phyloP scores from a whole-genome alignment of 148 eudicot species.

The Camellia granthamiana region DNA sequence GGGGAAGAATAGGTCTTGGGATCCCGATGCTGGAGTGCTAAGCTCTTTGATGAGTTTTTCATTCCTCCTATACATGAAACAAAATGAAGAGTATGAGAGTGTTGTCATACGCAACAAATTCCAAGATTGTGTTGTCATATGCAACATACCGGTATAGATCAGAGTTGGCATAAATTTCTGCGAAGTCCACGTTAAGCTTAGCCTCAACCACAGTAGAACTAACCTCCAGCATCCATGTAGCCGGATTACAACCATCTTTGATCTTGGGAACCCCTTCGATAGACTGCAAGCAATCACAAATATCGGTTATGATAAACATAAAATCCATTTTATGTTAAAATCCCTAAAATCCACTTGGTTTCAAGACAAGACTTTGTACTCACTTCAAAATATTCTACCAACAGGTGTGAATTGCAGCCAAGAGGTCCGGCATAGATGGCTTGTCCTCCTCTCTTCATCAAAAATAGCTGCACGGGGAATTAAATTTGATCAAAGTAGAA shows the following conservation, averaged over 20 bases:
- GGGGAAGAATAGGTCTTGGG: constrained; percentile 38
- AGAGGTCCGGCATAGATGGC: constrained; percentile 45
- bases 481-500: background rate
- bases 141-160: constrained; percentile 20
- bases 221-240: constrained; percentile 40
- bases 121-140: too few relatives aligned
- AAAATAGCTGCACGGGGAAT: constrained; percentile 27
- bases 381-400: constrained; percentile 43
- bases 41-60: constrained; percentile 35
- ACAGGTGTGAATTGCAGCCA: constrained; percentile 31
- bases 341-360: too few relatives aligned
- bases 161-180: constrained; percentile 28
- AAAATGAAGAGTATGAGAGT: background rate
- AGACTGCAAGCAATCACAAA: constrained; percentile 22
- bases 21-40: constrained; percentile 38
- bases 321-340: too few relatives aligned
- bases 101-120: too few relatives aligned
- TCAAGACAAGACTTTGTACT: background rate
- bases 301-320: too few relatives aligned
- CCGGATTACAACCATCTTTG: constrained; percentile 32
- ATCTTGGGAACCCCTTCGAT: constrained; percentile 26
- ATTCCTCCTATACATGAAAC: constrained; percentile 30
- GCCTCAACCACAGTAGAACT: constrained; percentile 25
- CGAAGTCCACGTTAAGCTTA: constrained; percentile 24
- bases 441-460: constrained; percentile 55